phyloP scores from a whole-genome alignment of 257 asterid genomes.

The Capsicum pubescens region DNA sequence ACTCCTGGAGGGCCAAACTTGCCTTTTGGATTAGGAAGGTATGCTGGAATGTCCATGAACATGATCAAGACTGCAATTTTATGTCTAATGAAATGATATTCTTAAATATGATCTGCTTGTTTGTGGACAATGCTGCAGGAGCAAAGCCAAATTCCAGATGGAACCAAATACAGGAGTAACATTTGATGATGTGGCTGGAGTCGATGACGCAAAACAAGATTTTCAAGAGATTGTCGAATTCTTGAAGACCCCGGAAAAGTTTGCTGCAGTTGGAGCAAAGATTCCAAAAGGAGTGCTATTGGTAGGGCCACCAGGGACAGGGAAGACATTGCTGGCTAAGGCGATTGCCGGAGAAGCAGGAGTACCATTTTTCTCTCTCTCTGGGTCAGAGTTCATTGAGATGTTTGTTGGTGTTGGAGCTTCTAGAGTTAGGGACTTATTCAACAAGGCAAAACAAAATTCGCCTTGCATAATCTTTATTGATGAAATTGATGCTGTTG shows the following conservation, averaged over 20 bases:
- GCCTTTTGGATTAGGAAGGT: conserved; percentile 78
- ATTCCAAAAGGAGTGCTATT: conserved; percentile 66
- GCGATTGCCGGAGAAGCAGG: conserved; percentile 82
- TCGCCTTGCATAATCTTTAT: conserved; percentile 68
- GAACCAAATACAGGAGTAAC: conserved; percentile 76
- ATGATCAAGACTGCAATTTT: not conserved
- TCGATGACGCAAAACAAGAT: conserved; percentile 75
- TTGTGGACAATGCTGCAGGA: conserved; percentile 45
- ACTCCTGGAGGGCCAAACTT: conserved; percentile 61
- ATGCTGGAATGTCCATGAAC: not conserved
- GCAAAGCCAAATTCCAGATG: conserved; percentile 75
- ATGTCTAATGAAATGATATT: not conserved
- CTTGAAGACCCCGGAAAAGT: conserved; percentile 61
- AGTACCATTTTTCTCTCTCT: conserved; percentile 66
- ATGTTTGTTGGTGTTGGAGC: conserved; percentile 88
- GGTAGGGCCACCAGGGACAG: conserved; percentile 76
- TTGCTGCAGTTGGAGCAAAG: conserved; percentile 66
- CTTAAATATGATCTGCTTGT: not conserved
- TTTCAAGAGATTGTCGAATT: conserved; percentile 67
- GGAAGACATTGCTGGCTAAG: conserved; percentile 71
- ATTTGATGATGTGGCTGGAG: conserved; percentile 80
- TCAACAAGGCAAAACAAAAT: conserved; percentile 59
- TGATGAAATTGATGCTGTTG: conserved; percentile 78
- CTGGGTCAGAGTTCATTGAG: conserved; percentile 79
- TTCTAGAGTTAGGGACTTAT: conserved; percentile 72